Percentiles rank a stretch among this genome's conserved stretches.
Conservation (phyloP, 2,329 filamentous ascomycete species). For the Penicillium frequentans region DNA sequence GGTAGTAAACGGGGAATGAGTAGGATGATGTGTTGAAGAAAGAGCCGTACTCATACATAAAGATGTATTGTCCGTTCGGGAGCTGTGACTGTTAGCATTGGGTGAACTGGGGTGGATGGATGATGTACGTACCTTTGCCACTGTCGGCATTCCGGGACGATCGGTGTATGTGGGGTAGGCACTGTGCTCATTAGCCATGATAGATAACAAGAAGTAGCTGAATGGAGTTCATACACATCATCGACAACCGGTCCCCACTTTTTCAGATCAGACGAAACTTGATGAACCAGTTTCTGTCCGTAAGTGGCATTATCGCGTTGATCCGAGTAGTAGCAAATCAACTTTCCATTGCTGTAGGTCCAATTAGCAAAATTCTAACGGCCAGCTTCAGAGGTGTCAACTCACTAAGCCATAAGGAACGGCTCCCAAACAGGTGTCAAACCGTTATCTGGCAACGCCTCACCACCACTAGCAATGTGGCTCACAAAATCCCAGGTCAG, state of each 20-base stretch:
- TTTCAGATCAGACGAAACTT: slow-evolving; percentile 59
- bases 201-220: too few species aligned
- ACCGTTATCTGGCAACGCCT: slow-evolving; percentile 62
- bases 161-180: slow-evolving; percentile 60
- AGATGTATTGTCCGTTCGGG: slow-evolving; percentile 61
- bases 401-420: slow-evolving; percentile 57
- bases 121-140: slow-evolving; percentile 41
- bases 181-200: slow-evolving; percentile 8
- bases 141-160: slow-evolving; percentile 68
- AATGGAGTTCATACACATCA: slow-evolving; percentile 43
- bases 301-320: slow-evolving; percentile 62
- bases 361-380: slow-evolving; percentile 1
- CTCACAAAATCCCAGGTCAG: slow-evolving; percentile 67
- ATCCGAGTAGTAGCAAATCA: slow-evolving; percentile 71
- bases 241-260: slow-evolving; percentile 65
- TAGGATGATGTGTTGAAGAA: slow-evolving; percentile 32
- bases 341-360: slow-evolving; percentile 47
- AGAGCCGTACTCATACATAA: slow-evolving; percentile 63
- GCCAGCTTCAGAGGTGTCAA: background rate
- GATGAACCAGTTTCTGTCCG: slow-evolving; percentile 69
- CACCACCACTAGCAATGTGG: slow-evolving; percentile 64
- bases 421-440: slow-evolving; percentile 73
- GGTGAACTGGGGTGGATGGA: background rate
- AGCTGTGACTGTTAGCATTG: slow-evolving; percentile 38
- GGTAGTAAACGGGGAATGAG: slow-evolving; percentile 56